Evolutionary conservation across 2,329 filamentous ascomycete species (phyloP), one percentile per base, ranked within the genome.

Genomic region (Sporothrix humicola): DNA sequence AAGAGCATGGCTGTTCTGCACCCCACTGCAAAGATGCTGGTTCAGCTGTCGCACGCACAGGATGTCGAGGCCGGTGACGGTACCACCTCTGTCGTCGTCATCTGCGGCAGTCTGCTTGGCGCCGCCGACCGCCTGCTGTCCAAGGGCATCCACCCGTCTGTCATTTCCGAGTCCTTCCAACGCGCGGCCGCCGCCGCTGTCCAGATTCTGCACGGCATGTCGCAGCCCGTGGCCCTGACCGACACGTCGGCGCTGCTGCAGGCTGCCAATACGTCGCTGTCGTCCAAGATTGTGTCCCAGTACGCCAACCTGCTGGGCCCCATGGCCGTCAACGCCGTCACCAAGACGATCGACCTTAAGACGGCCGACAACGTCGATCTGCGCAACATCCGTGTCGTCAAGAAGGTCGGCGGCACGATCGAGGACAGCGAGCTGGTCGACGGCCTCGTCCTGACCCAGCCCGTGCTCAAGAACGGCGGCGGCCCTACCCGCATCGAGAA

Each of bases 1-100:
- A 97, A 93, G 86, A 95, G 95, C 87, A 98, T 99, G 96, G 93
- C 93, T 77, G 96, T 99, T 78, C 94, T 99, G 92, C 96, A 99
- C 82, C 96, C 96, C n/a, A 97, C 97, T 68, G 96, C 96, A 70
- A 98, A 97, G 86, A 99, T 99, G 96, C 88, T 99, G 78, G 96
- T 99, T 80, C 95, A 99, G 83, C 89, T 99, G 76, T 97, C 95
- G 79, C 93, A 96, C 78, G 96, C 96, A 77, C 96, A 99, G 83
- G 96, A 99, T 86, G 94, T 99, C 75, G 96, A 99, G 84, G 96
- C 96, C 76, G 96, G 96, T 85, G 96, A 99, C 82, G 97, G 96
- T 79, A 99, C 96, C 73, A 99, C 96, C 50, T 98, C 95, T 3
- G 96, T 99, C 37, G 96, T 99, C 44, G 96, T 99, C 77, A 97